Evolutionary conservation across 1,139 yeast species (phyloP), one percentile per base, ranked within the genome.

Genomic region (Candida sp.): DNA sequence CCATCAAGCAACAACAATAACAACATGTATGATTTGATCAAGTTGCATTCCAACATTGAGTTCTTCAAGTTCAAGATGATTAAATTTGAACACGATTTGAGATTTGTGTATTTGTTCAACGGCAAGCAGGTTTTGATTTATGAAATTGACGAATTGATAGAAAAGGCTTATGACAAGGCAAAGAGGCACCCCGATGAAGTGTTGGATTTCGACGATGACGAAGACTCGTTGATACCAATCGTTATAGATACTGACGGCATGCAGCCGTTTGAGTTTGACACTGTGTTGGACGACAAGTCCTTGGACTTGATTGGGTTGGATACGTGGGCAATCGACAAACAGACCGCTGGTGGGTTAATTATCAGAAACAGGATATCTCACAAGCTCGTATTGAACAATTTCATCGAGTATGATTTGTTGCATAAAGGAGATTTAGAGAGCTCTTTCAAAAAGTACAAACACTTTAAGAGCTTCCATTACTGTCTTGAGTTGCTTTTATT

Each of bases 401-500:
- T 77, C 50, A 70, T 77, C 42, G 78, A 74, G 53, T 67, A 68
- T 51, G 79, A 74, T 54, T 62, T 77, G 41, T 51, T 66, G n/a
- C 68, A 65, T 31, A 61, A 62, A 12, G 54, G 59, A 3, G 60
- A 58, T 17, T 54, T 55, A 40, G 55, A 52, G 45, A 54, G 31
- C 60, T 69, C 46, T 53, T 63, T 49, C 41, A 51, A 53, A 8
- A 72, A 68, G 49, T 76, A 73, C 52, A 51, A 59, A 23, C 48
- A 52, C 7, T 75, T 75, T 57, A 55, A 62, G 8, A 72, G 68
- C 51, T 77, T 71, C 53, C 58, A 65, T 40, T 76, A 75, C 54
- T 73, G 80, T 47, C 62, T 77, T 38, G 82, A 77, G 52, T 60
- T 77, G 27, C 58, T 77, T 7, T 61, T 77, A 8, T 76, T 73